Evolutionary conservation across 75 land plant species (phyloP).

Genomic region (Pinus tabuliformis): DNA sequence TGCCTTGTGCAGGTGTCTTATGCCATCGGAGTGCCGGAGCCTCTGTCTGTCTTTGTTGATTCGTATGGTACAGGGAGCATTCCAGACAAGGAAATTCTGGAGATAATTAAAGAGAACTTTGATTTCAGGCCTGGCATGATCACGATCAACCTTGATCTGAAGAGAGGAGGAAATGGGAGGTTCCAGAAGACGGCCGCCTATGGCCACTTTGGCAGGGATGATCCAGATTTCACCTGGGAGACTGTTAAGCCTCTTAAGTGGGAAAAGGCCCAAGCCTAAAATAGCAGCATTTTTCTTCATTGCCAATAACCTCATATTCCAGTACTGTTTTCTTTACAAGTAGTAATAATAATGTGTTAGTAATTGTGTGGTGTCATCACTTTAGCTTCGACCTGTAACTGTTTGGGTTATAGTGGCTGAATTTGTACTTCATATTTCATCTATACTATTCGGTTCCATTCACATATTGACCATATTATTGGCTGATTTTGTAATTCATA

Average conservation of each 20-base stretch:
- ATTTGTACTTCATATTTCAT: too few relatives aligned
- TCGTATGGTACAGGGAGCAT: slow-evolving; percentile 42
- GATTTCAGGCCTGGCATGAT: slow-evolving; percentile 79
- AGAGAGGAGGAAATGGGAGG: slow-evolving; percentile 64
- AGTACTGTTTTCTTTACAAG: too few relatives aligned
- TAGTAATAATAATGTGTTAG: too few relatives aligned
- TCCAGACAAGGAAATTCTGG: slow-evolving; percentile 52
- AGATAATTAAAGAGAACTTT: slow-evolving; percentile 62
- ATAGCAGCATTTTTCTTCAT: too few relatives aligned
- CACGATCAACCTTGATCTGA: slow-evolving; percentile 58
- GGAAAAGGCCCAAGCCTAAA: background rate
- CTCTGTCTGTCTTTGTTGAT: slow-evolving; percentile 35
- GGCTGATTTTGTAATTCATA: too few relatives aligned
- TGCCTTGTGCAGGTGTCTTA: slow-evolving; percentile 52
- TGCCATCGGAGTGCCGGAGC: slow-evolving; percentile 37
- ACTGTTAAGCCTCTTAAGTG: slow-evolving; percentile 14
- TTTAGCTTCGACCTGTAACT: too few relatives aligned
- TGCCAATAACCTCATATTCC: too few relatives aligned
- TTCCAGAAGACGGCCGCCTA: slow-evolving; percentile 72
- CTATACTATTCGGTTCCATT: too few relatives aligned
- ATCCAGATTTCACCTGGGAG: slow-evolving; percentile 78
- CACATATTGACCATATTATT: too few relatives aligned
- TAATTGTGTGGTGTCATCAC: too few relatives aligned
- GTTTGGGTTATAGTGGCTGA: too few relatives aligned
- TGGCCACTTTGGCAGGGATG: slow-evolving; percentile 71